Percentiles rank a stretch among this genome's conserved stretches.
These are phyloP conservation scores for Aureobasidium sp. DNA, from an alignment of 2,329 filamentous ascomycete genomes.

Conservation along the genomic window DNA sequence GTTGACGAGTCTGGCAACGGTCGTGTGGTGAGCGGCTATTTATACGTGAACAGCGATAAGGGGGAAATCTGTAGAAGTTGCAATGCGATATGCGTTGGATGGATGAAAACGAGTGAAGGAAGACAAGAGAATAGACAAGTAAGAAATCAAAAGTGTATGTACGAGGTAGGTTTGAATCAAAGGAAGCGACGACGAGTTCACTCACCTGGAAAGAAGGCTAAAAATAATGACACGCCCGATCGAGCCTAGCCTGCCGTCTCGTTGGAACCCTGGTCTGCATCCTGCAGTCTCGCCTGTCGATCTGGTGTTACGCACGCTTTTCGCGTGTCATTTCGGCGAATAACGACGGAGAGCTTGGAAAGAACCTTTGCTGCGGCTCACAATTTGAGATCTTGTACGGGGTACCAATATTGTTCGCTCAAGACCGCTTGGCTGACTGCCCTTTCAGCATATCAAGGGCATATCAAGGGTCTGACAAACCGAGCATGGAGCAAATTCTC, in stretches of 20 bases:
- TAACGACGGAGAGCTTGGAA: background rate
- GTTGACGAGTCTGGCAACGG: conserved; percentile 12
- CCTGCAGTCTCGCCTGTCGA: conserved; percentile 14
- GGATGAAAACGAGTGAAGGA: no score
- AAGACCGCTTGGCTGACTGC: background rate
- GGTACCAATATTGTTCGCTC: background rate
- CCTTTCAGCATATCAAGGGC: no score
- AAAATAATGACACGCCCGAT: no score
- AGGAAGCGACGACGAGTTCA: conserved; percentile 17
- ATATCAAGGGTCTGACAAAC: no score
- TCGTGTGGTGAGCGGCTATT: conserved; percentile 8
- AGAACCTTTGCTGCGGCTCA: background rate
- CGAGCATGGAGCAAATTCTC: no score
- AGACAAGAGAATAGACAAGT: conserved; percentile 13
- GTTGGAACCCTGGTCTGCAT: conserved; percentile 1
- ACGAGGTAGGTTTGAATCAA: conserved; percentile 5
- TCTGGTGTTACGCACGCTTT: conserved; percentile 9
- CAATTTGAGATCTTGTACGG: background rate
- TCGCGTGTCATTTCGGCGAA: background rate
- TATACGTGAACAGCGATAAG: conserved; percentile 11
- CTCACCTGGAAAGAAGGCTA: no score
- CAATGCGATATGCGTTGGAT: background rate
- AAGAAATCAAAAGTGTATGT: no score
- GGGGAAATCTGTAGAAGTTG: conserved; percentile 3
- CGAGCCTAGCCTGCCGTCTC: no score